Evolutionary conservation across 257 asterid species (phyloP).

Genomic region (Nicotiana sylvestris): DNA sequence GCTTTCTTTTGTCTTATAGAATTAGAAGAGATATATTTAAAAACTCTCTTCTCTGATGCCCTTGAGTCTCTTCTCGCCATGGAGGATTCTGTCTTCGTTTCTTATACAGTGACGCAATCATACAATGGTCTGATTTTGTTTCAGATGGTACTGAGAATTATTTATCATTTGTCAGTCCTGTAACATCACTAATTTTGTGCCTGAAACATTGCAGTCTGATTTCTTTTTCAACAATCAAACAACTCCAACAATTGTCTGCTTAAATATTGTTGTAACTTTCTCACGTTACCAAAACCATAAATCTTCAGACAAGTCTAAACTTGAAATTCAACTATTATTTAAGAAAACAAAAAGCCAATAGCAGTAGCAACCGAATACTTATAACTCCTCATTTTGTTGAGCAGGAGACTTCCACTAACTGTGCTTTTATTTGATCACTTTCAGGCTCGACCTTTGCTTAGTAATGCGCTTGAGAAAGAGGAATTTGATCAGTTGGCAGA

Average conservation of each 20-base stretch:
- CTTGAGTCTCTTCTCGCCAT: background rate
- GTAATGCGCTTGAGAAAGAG: conserved; percentile 56
- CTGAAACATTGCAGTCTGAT: background rate
- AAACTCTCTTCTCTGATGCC: background rate
- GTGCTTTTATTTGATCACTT: background rate
- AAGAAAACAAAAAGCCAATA: background rate
- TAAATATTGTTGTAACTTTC: background rate
- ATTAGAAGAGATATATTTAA: background rate
- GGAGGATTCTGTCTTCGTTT: background rate
- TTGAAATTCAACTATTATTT: background rate
- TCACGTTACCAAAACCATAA: background rate
- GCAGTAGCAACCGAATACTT: background rate
- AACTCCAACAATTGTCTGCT: background rate
- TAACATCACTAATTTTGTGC: background rate
- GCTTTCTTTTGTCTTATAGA: background rate
- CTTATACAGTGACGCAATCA: background rate
- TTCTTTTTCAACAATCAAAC: background rate
- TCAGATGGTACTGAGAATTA: background rate
- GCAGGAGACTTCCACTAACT: background rate
- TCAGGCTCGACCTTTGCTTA: conserved; percentile 88
- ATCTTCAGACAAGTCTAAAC: background rate
- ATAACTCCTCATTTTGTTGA: background rate
- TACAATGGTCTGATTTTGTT: background rate
- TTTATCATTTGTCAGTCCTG: background rate
- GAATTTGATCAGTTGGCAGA: conserved; percentile 61